phyloP scores from a whole-genome alignment of 108 stramenopile genomes.

The Cyclotella atomus region DNA sequence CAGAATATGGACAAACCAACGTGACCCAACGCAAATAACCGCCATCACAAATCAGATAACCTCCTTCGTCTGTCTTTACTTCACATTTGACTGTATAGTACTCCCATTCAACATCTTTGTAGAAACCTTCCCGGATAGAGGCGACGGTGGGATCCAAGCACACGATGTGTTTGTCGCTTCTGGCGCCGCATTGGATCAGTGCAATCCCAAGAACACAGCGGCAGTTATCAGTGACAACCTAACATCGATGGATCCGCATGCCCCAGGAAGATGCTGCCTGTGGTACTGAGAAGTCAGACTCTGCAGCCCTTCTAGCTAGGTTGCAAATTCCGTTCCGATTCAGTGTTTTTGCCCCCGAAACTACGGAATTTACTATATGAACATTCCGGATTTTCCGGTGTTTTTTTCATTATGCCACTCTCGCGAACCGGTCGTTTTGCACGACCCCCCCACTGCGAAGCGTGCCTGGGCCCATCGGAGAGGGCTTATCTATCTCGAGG shows the following conservation, averaged over 20 bases:
- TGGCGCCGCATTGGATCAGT: conserved; percentile 6
- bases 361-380: no score
- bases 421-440: no score
- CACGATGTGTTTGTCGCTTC: conserved; percentile 27
- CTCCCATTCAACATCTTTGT: conserved; percentile 1
- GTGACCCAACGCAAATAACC: conserved; percentile 48
- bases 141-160: not conserved
- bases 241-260: conserved; percentile 36
- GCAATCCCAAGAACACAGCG: conserved; percentile 5
- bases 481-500: no score
- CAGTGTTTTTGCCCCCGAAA: no score
- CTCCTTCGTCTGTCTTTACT: conserved; percentile 7
- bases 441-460: no score
- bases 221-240: conserved; percentile 17
- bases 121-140: not conserved
- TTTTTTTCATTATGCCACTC: no score
- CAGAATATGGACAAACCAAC: conserved; percentile 29
- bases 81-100: not conserved
- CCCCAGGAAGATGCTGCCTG: no score
- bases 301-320: no score
- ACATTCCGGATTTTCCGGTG: no score
- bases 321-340: no score
- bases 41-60: conserved; percentile 47
- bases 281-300: no score
- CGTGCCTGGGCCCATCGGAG: no score